Evolutionary conservation across 2,329 filamentous ascomycete genomes (phyloP).

Genomic region (Beauveria sp.): DNA sequence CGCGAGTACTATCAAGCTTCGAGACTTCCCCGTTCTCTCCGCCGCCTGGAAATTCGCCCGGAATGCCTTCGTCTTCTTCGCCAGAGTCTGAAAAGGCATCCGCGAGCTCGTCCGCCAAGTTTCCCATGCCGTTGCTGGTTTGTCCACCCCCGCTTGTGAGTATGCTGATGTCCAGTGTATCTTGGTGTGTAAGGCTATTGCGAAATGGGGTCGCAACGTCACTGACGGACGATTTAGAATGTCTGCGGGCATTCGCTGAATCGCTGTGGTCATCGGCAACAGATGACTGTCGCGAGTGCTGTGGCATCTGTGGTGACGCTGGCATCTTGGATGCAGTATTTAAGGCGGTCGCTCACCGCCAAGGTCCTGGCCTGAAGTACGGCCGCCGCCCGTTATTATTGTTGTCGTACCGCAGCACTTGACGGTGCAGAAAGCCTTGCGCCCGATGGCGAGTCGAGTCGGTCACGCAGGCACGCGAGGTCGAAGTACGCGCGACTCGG

Average conservation of each 20-base stretch:
- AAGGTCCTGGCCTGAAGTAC: neutral
- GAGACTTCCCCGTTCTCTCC: conserved; percentile 4
- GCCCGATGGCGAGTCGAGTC: neutral
- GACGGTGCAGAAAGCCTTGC: neutral
- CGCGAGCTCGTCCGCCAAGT: conserved; percentile 73
- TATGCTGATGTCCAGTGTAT: conserved; percentile 38
- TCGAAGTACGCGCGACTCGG: neutral
- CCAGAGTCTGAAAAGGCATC: conserved; percentile 62
- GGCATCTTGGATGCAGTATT: conserved; percentile 20
- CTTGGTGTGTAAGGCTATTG: conserved; percentile 41
- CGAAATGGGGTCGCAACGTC: conserved; percentile 42
- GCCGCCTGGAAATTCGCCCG: neutral
- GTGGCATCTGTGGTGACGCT: conserved; percentile 45
- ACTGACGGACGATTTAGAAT: conserved; percentile 43
- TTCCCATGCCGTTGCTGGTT: conserved; percentile 56
- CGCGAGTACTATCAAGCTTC: conserved; percentile 6
- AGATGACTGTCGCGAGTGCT: conserved; percentile 52
- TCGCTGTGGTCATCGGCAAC: conserved; percentile 40
- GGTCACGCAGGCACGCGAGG: neutral
- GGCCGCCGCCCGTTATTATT: neutral
- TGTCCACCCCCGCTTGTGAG: conserved; percentile 34
- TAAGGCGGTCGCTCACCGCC: conserved; percentile 11
- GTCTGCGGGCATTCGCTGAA: conserved; percentile 39
- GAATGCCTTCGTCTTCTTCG: conserved; percentile 36
- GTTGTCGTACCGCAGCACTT: neutral